phyloP scores from a whole-genome alignment of 805 yeast genomes.

The Candida piceae region DNA sequence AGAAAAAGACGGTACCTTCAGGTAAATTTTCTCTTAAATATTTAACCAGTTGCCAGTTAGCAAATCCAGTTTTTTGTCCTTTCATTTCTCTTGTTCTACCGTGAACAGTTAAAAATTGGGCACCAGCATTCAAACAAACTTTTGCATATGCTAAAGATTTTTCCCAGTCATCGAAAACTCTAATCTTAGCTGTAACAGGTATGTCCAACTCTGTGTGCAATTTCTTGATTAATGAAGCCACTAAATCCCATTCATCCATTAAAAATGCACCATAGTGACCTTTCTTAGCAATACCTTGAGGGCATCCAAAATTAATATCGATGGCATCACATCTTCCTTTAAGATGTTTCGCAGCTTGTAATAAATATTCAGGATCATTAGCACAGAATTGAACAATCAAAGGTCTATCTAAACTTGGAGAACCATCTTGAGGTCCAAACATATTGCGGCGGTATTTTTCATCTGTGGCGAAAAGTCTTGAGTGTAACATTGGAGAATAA shows the following conservation, averaged over 20 bases:
- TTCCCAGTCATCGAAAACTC: slow-evolving; percentile 80
- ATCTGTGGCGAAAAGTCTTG: slow-evolving; percentile 79
- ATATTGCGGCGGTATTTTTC: slow-evolving; percentile 73
- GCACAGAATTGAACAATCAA: slow-evolving; percentile 94
- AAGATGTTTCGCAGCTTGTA: slow-evolving; percentile 77
- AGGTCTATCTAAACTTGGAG: slow-evolving; percentile 66
- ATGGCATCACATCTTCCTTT: slow-evolving; percentile 90
- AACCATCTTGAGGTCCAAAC: slow-evolving; percentile 75
- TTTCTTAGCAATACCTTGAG: slow-evolving; percentile 93
- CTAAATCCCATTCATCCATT: slow-evolving; percentile 95
- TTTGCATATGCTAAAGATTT: slow-evolving; percentile 83
- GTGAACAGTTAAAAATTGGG: slow-evolving; percentile 90
- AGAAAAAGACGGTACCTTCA: slow-evolving; percentile 76
- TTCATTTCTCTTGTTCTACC: slow-evolving; percentile 97
- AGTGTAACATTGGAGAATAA: slow-evolving; percentile 97
- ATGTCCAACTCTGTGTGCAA: slow-evolving; percentile 70
- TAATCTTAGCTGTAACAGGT: slow-evolving; percentile 93
- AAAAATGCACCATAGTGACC: slow-evolving; percentile 94
- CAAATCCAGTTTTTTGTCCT: slow-evolving; percentile 93
- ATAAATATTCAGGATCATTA: slow-evolving; percentile 80
- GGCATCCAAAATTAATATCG: slow-evolving; percentile 94
- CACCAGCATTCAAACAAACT: slow-evolving; percentile 88
- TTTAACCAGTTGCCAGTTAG: slow-evolving; percentile 81
- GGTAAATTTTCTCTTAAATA: slow-evolving; percentile 77
- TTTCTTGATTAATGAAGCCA: slow-evolving; percentile 62